These are phyloP conservation scores for Colletotrichum sp. DNA, from an alignment of 2,329 filamentous ascomycete genomes.

Conservation along the genomic window DNA sequence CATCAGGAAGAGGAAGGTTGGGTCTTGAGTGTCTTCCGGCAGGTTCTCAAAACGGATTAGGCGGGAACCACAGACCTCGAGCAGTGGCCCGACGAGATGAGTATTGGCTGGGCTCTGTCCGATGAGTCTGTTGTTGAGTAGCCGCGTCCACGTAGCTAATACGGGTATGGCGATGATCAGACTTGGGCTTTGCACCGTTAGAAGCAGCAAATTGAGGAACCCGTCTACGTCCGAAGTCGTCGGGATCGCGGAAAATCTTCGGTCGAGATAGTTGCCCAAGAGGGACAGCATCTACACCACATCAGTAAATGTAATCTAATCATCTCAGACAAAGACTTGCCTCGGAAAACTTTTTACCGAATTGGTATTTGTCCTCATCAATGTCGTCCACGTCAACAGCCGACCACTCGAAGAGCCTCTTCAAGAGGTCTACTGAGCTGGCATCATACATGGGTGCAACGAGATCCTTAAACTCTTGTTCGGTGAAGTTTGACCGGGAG, in stretches of 20 bases:
- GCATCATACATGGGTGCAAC: slow-evolving; percentile 80
- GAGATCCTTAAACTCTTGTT: slow-evolving; percentile 79
- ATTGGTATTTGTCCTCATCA: slow-evolving; percentile 89
- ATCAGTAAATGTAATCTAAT: background rate
- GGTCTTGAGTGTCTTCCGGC: slow-evolving; percentile 80
- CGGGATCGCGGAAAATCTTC: slow-evolving; percentile 73
- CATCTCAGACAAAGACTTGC: slow-evolving; percentile 48
- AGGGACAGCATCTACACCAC: slow-evolving; percentile 76
- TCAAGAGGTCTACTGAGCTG: slow-evolving; percentile 74
- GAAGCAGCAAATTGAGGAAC: slow-evolving; percentile 80
- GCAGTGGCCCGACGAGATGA: slow-evolving; percentile 73
- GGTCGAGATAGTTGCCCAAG: slow-evolving; percentile 82
- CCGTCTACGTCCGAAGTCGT: slow-evolving; percentile 68
- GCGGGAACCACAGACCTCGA: slow-evolving; percentile 83
- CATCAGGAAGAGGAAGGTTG: slow-evolving; percentile 80
- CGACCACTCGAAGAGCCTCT: slow-evolving; percentile 80
- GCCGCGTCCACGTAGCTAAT: slow-evolving; percentile 85
- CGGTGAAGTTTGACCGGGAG: slow-evolving; percentile 73
- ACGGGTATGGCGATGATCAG: slow-evolving; percentile 93
- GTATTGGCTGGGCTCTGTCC: slow-evolving; percentile 66
- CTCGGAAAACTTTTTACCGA: slow-evolving; percentile 94
- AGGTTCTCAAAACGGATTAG: slow-evolving; percentile 88
- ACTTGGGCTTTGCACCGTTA: slow-evolving; percentile 83
- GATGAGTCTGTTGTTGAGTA: slow-evolving; percentile 76
- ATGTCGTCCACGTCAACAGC: slow-evolving; percentile 80